Conservation (phyloP, 768 basidiomycete genomes). For the Psilocybe cubensis region DNA sequence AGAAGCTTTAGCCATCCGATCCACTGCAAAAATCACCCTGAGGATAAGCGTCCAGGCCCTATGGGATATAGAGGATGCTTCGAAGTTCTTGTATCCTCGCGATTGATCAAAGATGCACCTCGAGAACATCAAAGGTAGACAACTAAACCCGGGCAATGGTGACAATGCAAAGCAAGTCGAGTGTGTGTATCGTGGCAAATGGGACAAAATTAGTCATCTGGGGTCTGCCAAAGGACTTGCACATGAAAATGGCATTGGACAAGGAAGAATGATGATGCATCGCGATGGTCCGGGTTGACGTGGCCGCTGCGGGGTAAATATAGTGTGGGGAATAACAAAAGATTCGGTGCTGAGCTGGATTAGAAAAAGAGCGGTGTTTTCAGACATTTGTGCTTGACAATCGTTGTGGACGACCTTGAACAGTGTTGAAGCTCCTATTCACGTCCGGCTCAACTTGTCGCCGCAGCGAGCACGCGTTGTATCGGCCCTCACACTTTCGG, state of each 20-base stretch:
- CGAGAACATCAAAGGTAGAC: no score
- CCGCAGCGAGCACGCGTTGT: neutral
- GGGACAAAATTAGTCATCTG: neutral
- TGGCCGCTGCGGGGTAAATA: neutral
- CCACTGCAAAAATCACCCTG: no score
- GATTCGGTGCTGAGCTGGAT: neutral
- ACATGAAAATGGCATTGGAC: neutral
- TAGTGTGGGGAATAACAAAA: constrained; percentile 1
- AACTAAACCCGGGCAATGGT: no score
- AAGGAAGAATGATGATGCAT: neutral
- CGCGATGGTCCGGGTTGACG: constrained; percentile 1
- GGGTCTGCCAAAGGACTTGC: neutral
- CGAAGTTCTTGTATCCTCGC: neutral
- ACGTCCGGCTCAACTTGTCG: neutral
- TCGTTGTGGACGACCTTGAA: neutral
- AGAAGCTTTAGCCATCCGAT: no score
- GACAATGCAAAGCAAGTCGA: no score
- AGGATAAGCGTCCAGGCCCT: no score
- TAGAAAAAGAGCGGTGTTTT: neutral
- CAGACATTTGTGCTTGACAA: neutral
- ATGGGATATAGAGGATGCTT: no score
- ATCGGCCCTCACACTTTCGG: neutral
- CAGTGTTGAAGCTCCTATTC: neutral
- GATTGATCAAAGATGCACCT: neutral
- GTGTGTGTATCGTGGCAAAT: neutral